A percentile compares a stretch with the other conserved stretches of the same genome.
phyloP scores from a whole-genome alignment of 73 alveolate genomes.

The Tetrahymena borealis region DNA sequence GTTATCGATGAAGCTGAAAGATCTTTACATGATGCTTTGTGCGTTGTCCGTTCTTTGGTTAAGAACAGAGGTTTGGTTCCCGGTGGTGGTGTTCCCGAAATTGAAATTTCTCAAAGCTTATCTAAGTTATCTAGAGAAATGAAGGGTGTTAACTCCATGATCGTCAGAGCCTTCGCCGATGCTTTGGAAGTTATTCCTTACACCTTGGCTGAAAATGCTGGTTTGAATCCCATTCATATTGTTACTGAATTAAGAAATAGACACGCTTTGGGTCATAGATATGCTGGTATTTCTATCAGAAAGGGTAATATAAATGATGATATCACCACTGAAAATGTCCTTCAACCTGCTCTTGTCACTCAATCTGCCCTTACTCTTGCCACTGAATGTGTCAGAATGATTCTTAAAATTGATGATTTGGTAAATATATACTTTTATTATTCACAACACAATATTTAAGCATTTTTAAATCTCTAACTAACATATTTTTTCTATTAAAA shows the following conservation, averaged over 20 bases:
- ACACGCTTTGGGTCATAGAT: conserved; percentile 85
- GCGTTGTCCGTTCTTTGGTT: conserved; percentile 97
- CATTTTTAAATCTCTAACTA: neutral
- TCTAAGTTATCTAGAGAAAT: conserved; percentile 62
- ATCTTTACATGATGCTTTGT: conserved; percentile 98
- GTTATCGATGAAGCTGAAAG: conserved; percentile 95
- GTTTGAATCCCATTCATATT: conserved; percentile 92
- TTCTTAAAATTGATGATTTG: conserved; percentile 98
- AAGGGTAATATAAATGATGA: conserved; percentile 76
- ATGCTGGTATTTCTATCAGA: conserved; percentile 93
- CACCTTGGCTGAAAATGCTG: conserved; percentile 99
- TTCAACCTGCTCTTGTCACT: conserved; percentile 97
- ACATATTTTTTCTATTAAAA: too few species aligned
- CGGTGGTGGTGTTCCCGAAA: conserved; percentile 99
- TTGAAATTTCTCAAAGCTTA: conserved; percentile 91
- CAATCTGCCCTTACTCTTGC: conserved; percentile 95
- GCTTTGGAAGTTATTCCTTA: conserved; percentile 97
- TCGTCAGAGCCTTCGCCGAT: conserved; percentile 86
- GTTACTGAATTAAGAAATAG: conserved; percentile 96
- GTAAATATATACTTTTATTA: conserved; percentile 42
- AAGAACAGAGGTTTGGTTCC: conserved; percentile 98
- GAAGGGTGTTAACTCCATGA: conserved; percentile 50
- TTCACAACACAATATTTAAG: neutral
- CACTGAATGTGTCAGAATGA: conserved; percentile 99
- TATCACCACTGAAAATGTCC: conserved; percentile 95